These are phyloP conservation scores for Leishmania major DNA, from an alignment of 208 protist genomes.

Conservation along the genomic window DNA sequence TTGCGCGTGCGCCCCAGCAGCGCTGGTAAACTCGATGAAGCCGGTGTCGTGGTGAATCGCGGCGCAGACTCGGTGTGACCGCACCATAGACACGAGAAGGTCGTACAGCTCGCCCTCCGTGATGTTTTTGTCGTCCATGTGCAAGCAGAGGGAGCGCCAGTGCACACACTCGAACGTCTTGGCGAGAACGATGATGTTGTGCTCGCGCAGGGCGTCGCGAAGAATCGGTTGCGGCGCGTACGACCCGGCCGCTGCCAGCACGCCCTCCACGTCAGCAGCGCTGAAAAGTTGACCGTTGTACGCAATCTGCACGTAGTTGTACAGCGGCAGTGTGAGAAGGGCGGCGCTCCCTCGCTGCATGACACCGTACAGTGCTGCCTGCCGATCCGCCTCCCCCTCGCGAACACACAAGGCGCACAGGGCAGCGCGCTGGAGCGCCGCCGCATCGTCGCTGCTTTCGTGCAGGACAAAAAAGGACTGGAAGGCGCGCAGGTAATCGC, in stretches of 20 bases:
- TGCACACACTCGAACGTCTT: conserved; percentile 25
- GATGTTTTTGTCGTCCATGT: conserved; percentile 29
- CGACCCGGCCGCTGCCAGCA: background rate
- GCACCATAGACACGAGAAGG: conserved; percentile 29
- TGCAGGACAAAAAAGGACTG: conserved; percentile 22
- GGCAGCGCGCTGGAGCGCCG: conserved; percentile 18
- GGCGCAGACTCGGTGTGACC: conserved; percentile 5
- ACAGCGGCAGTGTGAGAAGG: background rate
- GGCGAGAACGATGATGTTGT: conserved; percentile 32
- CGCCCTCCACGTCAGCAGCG: conserved; percentile 6
- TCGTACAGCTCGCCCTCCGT: conserved; percentile 28
- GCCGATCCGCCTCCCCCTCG: conserved; percentile 6
- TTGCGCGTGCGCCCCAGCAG: background rate
- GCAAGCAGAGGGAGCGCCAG: conserved; percentile 29
- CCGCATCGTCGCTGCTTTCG: conserved; percentile 12
- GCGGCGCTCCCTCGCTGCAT: background rate
- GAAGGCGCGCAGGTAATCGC: conserved; percentile 30
- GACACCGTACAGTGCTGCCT: conserved; percentile 13
- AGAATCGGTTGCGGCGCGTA: conserved; percentile 2
- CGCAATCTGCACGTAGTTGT: background rate
- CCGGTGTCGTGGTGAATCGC: conserved; percentile 35
- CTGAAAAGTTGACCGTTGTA: conserved; percentile 12
- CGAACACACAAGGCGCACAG: conserved; percentile 24
- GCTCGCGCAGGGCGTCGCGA: conserved; percentile 23
- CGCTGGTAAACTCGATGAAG: conserved; percentile 27